Percentiles rank a stretch among this genome's conserved stretches.
phyloP scores from a whole-genome alignment of 2,329 filamentous ascomycete species.

The Fusarium denticulatum region DNA sequence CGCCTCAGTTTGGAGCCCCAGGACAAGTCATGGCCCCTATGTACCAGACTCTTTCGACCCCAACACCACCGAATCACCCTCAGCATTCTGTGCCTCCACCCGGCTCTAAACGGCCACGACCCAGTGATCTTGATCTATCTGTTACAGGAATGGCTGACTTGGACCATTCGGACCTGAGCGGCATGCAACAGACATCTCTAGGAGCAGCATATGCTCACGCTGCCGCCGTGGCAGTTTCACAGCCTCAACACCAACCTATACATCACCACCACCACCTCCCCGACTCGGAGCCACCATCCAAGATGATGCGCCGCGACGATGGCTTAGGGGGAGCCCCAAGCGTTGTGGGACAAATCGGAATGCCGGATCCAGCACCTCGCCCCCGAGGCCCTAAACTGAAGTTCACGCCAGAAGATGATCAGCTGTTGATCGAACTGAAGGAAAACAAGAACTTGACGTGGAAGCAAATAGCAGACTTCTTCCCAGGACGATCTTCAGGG shows the following conservation, averaged over 20 bases:
- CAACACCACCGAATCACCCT: conserved; percentile 47
- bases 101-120: conserved; percentile 63
- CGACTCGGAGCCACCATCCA: conserved; percentile 74
- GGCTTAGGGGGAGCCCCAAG: conserved; percentile 74
- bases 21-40: conserved; percentile 62
- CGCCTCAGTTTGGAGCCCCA: conserved; percentile 62
- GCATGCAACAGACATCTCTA: conserved; percentile 64
- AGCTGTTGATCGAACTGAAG: conserved; percentile 87
- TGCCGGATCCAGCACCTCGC: conserved; percentile 83
- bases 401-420: conserved; percentile 92
- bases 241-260: conserved; percentile 59
- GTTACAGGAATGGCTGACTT: conserved; percentile 62
- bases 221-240: conserved; percentile 46
- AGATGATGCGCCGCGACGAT: conserved; percentile 71
- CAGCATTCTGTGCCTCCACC: conserved; percentile 43
- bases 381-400: conserved; percentile 91
- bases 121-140: conserved; percentile 68
- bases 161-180: conserved; percentile 64
- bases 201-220: conserved; percentile 62
- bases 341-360: conserved; percentile 85
- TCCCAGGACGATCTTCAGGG: conserved; percentile 88
- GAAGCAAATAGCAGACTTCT: conserved; percentile 98
- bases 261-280: conserved; percentile 87
- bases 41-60: conserved; percentile 61
- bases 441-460: conserved; percentile 95